Conservation (phyloP, 1,284 basidiomycete species). For the Malassezia restricta region DNA sequence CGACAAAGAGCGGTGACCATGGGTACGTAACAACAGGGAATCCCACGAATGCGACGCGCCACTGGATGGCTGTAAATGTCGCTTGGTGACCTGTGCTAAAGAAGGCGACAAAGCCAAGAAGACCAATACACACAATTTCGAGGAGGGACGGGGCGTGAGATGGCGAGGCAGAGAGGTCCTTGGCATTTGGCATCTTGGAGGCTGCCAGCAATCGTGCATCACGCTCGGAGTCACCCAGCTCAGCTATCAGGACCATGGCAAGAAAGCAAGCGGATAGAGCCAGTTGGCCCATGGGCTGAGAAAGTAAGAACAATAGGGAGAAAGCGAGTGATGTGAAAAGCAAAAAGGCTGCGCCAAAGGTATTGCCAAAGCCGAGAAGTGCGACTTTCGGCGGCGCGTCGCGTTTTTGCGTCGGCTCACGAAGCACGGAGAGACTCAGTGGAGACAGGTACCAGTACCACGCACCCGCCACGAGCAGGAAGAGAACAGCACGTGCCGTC, state of each 20-base stretch:
- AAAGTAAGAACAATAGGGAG: constrained; percentile 56
- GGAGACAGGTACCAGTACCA: constrained; percentile 34
- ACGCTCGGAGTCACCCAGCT: constrained; percentile 34
- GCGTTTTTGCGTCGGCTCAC: not conserved
- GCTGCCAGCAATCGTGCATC: constrained; percentile 19
- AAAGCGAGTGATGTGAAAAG: constrained; percentile 64
- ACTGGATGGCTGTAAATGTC: constrained; percentile 77
- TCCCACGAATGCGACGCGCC: constrained; percentile 74
- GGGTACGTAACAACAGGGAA: constrained; percentile 59
- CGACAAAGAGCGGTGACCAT: constrained; percentile 64
- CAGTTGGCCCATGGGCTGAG: constrained; percentile 71
- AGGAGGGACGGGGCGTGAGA: constrained; percentile 9
- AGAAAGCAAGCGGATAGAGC: constrained; percentile 57
- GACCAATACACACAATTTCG: constrained; percentile 20
- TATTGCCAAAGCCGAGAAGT: constrained; percentile 77
- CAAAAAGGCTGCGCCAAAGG: constrained; percentile 73
- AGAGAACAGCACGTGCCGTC: constrained; percentile 20
- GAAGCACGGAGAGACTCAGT: constrained; percentile 31
- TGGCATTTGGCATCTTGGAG: not conserved
- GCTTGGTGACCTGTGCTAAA: constrained; percentile 85
- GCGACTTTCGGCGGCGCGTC: constrained; percentile 47
- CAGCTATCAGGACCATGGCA: constrained; percentile 46
- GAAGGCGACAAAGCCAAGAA: constrained; percentile 54
- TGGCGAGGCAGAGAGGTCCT: not conserved
- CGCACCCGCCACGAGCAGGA: constrained; percentile 18